Evolutionary conservation across 495 filamentous ascomycete species (phyloP).

Genomic region (Mytilinidion resinicola): DNA sequence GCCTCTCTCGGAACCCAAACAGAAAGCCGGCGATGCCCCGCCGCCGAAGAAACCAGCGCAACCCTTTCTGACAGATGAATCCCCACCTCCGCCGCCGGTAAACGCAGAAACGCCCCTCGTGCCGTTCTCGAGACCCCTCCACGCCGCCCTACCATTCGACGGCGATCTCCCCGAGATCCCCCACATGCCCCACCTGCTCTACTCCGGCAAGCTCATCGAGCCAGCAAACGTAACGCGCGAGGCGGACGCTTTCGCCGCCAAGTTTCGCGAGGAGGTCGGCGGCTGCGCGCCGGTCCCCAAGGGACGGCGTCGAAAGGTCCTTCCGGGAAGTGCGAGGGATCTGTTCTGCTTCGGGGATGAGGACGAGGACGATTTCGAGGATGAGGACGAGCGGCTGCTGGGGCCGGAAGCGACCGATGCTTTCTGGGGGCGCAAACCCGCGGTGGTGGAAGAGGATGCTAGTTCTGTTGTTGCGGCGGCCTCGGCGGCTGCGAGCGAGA

Average conservation of each 20-base stretch:
- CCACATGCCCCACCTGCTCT: conserved; percentile 29
- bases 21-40: conserved; percentile 2
- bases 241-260: conserved; percentile 12
- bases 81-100: conserved; percentile 12
- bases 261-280: conserved; percentile 30
- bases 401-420: too few species aligned
- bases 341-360: conserved; percentile 36
- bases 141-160: conserved; percentile 34
- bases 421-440: too few species aligned
- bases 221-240: neutral
- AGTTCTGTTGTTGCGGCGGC: too few species aligned
- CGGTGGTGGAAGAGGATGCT: too few species aligned
- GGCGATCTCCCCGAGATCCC: conserved; percentile 34
- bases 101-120: conserved; percentile 20
- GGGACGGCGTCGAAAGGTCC: conserved; percentile 17
- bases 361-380: conserved; percentile 23
- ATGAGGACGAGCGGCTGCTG: conserved; percentile 9
- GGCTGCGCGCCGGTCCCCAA: conserved; percentile 28
- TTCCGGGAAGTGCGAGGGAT: conserved; percentile 25
- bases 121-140: conserved; percentile 23
- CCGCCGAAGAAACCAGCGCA: conserved; percentile 11
- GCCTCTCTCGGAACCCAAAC: neutral
- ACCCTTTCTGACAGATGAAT: conserved; percentile 26
- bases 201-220: conserved; percentile 21
- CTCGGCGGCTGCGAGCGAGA: too few species aligned